A percentile compares a stretch with the other conserved stretches of the same genome.
Evolutionary conservation across 176 grass and related monocot species (phyloP).

Genomic region (Phoenix dactylifera): DNA sequence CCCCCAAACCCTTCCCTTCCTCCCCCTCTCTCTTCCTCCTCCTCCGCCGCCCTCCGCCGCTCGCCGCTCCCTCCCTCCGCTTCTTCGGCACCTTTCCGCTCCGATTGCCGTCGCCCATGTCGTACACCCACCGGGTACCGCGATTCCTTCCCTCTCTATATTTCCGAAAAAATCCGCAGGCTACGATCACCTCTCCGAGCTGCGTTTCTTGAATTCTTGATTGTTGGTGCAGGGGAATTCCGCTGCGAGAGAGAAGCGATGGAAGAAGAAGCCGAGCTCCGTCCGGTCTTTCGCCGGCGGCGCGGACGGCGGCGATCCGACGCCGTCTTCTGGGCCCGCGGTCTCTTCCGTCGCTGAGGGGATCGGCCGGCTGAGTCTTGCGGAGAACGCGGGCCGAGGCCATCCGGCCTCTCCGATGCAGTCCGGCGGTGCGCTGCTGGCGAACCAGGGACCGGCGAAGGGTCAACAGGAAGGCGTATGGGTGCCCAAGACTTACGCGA

Average conservation of each 20-base stretch:
- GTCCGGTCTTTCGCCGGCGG: not conserved
- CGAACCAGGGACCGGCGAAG: not conserved
- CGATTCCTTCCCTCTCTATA: too few relatives aligned
- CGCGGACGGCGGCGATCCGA: not conserved
- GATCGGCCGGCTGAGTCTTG: slow-evolving; percentile 23
- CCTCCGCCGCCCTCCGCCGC: slow-evolving; percentile 5
- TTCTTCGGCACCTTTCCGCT: not conserved
- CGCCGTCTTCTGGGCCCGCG: not conserved
- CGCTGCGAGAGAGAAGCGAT: slow-evolving; percentile 5
- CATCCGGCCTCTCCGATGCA: not conserved
- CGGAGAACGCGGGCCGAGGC: not conserved
- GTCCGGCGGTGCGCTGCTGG: slow-evolving; percentile 3
- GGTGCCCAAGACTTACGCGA: slow-evolving; percentile 40
- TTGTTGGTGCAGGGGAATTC: slow-evolving; percentile 17
- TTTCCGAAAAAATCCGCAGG: too few relatives aligned
- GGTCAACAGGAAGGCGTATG: slow-evolving; percentile 14
- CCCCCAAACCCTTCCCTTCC: slow-evolving; percentile 5
- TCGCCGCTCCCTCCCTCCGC: not conserved
- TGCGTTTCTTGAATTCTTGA: not conserved
- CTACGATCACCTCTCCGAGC: too few relatives aligned
- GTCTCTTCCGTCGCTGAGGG: not conserved
- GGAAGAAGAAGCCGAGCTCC: slow-evolving; percentile 27
- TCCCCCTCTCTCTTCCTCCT: slow-evolving; percentile 20
- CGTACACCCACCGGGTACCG: too few relatives aligned
- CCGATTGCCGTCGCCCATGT: not conserved